Evolutionary conservation across 2,329 filamentous ascomycete genomes (phyloP).

Genomic region (Trichoderma arundinaceum): DNA sequence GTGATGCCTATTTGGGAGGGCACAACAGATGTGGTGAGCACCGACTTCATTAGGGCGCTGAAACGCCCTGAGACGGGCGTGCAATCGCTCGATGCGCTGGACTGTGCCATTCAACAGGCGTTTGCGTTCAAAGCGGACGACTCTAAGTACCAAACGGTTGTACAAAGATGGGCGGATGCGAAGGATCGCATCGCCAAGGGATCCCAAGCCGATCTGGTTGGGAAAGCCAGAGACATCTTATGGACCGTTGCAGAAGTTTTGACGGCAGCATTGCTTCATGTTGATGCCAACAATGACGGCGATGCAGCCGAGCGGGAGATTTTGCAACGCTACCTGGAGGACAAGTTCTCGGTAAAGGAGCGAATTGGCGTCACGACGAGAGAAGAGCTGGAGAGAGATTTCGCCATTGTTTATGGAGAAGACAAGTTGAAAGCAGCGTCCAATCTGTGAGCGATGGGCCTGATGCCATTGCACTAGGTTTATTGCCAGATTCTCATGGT

Average conservation of each 20-base stretch:
- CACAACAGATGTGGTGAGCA: conserved; percentile 71
- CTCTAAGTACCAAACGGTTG: conserved; percentile 2
- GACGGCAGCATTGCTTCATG: too few species aligned
- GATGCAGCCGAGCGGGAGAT: conserved; percentile 48
- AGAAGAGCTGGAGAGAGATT: conserved; percentile 40
- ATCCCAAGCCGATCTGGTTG: too few species aligned
- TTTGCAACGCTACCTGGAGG: conserved; percentile 47
- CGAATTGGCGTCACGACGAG: conserved; percentile 32
- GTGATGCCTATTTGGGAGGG: conserved; percentile 74
- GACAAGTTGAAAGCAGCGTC: neutral
- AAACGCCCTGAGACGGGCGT: conserved; percentile 51
- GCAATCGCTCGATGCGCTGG: conserved; percentile 50
- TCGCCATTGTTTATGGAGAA: conserved; percentile 45
- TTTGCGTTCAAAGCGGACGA: conserved; percentile 37
- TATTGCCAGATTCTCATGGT: too few species aligned
- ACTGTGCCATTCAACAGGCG: conserved; percentile 46
- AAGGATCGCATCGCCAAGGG: too few species aligned
- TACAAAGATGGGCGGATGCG: too few species aligned
- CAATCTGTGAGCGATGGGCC: conserved; percentile 33
- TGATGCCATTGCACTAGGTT: neutral
- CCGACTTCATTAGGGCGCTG: conserved; percentile 54
- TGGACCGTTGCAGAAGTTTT: too few species aligned
- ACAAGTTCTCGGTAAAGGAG: conserved; percentile 35
- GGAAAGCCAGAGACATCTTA: too few species aligned
- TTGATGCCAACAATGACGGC: conserved; percentile 48